Evolutionary conservation across 805 yeast species (phyloP).

Genomic region (Candida silvicultrix): DNA sequence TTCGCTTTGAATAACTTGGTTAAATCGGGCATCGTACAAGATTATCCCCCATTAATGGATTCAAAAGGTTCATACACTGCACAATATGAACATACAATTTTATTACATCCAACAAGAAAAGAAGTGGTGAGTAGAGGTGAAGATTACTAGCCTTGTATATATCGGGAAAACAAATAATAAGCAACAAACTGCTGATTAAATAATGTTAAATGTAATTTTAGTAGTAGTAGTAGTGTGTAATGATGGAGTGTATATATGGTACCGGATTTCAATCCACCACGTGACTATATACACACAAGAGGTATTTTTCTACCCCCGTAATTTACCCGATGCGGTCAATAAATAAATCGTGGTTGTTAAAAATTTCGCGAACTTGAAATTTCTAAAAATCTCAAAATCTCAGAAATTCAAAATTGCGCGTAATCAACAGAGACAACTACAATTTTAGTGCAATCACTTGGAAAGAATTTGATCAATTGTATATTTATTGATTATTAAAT

Average conservation of each 20-base stretch:
- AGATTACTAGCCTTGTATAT: conserved; percentile 54
- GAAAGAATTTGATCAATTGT: not conserved
- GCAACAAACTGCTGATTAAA: no score
- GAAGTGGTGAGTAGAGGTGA: conserved; percentile 95
- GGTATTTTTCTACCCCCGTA: not conserved
- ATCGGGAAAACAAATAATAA: no score
- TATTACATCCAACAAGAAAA: conserved; percentile 84
- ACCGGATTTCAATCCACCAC: no score
- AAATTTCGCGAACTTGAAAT: not conserved
- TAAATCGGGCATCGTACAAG: conserved; percentile 81
- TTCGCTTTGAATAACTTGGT: conserved; percentile 82
- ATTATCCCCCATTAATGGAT: conserved; percentile 90
- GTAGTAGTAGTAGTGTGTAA: no score
- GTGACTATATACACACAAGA: no score
- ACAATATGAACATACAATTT: conserved; percentile 90
- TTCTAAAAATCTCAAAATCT: not conserved
- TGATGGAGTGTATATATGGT: no score
- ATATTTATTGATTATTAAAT: not conserved
- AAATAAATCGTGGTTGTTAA: no score
- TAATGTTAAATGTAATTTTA: no score
- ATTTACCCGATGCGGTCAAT: not conserved
- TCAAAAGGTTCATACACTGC: conserved; percentile 86
- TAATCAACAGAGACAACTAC: not conserved
- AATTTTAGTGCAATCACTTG: no score
- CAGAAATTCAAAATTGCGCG: not conserved